Base-by-base conservation (phyloP, 2,329 filamentous ascomycete species). In the Cryphonectria parasitica region DNA sequence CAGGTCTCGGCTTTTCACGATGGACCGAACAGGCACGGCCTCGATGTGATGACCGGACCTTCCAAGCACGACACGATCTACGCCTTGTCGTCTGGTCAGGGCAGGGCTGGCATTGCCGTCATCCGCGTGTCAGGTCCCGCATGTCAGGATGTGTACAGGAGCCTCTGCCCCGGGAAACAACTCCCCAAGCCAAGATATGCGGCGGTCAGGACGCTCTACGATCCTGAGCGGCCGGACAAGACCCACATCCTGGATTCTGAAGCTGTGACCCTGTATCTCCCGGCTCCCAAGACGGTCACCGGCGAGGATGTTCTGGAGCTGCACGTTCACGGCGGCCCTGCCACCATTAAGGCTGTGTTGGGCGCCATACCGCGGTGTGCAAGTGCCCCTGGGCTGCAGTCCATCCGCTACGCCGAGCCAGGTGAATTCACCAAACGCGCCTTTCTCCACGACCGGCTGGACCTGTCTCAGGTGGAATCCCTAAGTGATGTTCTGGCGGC, bases 371-470 rank as follows among this genome's bases (percentile, higher is more conserved):
- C 92, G 0, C 68, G 66, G 28, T 72, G 71, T 25, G n/a, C 28
- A 28, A 41, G 22, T 36, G n/a, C 64, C 6, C 15, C 63, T 22
- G 67, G 13, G 39, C 81, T 81, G 60, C 28, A 25, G 43, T 31
- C 8, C 41, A 89, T 97, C 70, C 92, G 94, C 41, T 97, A 97
- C 78, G 96, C 96, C 2, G 95, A 98, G 77, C 92, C 96, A 0
- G 96, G 96, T 69, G 96, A 99, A 78, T 99, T 99, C 80, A 99
- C 96, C 4, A 90, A 91, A 72, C 90, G 96, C 52, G 95, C 96
- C 6, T 99, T 99, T 77, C 86, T 95, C 78, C 96, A 98, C 78
- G 86, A 91, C 76, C 89, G 94, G 1, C 87, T 99, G 5, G 92
- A 97, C 76, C 87, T 99, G 1, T 92, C 94, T 2, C 95, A 99